Conservation (phyloP, 306 rosid species). For the Sindora glabra region DNA sequence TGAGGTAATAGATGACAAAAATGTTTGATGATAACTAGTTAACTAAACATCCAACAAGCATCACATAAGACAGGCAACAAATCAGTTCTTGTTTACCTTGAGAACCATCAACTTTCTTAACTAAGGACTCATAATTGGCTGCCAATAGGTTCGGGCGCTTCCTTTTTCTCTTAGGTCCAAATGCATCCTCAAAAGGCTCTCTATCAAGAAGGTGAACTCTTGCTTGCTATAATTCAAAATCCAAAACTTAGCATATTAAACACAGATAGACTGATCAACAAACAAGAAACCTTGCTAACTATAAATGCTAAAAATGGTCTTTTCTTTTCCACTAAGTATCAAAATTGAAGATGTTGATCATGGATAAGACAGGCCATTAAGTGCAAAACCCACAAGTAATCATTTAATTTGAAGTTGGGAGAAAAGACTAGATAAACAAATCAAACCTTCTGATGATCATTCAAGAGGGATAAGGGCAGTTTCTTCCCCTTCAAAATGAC, state of each 20-base stretch:
- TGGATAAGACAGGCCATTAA: too few species aligned
- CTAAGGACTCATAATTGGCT: slow-evolving; percentile 64
- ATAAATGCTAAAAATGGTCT: too few species aligned
- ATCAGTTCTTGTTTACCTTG: slow-evolving; percentile 45
- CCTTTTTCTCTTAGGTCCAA: slow-evolving; percentile 80
- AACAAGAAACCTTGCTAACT: not conserved
- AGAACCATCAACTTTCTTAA: slow-evolving; percentile 80
- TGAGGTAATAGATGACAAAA: not conserved
- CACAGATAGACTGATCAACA: not conserved
- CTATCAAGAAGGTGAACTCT: slow-evolving; percentile 89
- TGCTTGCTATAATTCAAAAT: slow-evolving; percentile 60
- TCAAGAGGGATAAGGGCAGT: slow-evolving; percentile 68
- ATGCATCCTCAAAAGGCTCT: slow-evolving; percentile 75
- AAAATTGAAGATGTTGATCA: too few species aligned
- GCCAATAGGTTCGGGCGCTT: slow-evolving; percentile 77
- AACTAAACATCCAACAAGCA: not conserved
- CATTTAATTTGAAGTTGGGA: too few species aligned
- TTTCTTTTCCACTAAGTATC: too few species aligned
- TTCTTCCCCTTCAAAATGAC: slow-evolving; percentile 72
- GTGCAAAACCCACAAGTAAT: too few species aligned
- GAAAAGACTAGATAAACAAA: not conserved
- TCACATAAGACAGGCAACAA: not conserved
- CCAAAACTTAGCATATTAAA: slow-evolving; percentile 1
- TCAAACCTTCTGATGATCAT: slow-evolving; percentile 77
- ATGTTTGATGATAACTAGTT: too few species aligned